Percentiles rank a stretch among this genome's conserved stretches.
phyloP scores from a whole-genome alignment of 495 filamentous ascomycete species.

The Trichocladium antarcticum region DNA sequence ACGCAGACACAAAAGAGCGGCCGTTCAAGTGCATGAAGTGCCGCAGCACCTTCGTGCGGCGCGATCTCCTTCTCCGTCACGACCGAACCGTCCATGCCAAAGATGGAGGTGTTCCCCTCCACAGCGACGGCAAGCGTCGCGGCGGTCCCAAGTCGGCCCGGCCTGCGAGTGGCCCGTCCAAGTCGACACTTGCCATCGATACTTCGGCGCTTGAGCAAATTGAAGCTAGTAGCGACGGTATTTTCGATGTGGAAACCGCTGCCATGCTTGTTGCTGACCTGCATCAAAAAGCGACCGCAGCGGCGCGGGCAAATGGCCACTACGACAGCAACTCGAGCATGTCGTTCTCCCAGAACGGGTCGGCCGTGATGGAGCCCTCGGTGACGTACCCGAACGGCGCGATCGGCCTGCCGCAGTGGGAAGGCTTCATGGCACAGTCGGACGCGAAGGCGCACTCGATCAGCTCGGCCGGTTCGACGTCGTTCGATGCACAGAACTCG shows the following conservation, averaged over 20 bases:
- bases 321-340: constrained; percentile 62
- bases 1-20: constrained; percentile 89
- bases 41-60: constrained; percentile 93
- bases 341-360: constrained; percentile 59
- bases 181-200: constrained; percentile 75
- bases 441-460: constrained; percentile 61
- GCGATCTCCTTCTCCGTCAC: constrained; percentile 91
- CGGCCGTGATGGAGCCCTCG: constrained; percentile 56
- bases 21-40: constrained; percentile 98
- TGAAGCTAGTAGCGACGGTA: constrained; percentile 85
- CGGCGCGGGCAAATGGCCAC: constrained; percentile 49
- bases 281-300: constrained; percentile 88
- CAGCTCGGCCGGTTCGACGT: constrained; percentile 48
- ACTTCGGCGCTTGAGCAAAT: constrained; percentile 86
- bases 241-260: constrained; percentile 94
- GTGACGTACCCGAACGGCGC: constrained; percentile 61
- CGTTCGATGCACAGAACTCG: constrained; percentile 55
- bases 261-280: constrained; percentile 98
- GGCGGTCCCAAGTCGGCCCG: constrained; percentile 57
- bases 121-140: constrained; percentile 87
- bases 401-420: constrained; percentile 79
- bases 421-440: constrained; percentile 59
- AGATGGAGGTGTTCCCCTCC: constrained; percentile 89
- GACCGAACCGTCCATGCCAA: constrained; percentile 98
- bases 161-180: constrained; percentile 56